phyloP scores from a whole-genome alignment of 257 asterid species.

The Gentiana dahurica region DNA sequence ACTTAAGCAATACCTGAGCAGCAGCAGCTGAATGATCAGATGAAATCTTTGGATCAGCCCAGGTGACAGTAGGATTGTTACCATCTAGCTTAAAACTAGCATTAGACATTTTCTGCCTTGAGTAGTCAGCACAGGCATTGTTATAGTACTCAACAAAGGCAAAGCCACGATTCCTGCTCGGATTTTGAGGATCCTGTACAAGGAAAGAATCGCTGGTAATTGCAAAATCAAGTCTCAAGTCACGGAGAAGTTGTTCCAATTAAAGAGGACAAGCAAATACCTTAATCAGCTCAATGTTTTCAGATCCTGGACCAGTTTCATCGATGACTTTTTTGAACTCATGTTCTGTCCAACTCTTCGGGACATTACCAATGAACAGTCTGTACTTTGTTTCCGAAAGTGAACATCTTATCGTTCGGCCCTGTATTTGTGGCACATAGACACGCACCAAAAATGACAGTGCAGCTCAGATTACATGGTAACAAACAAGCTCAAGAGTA shows the following conservation, averaged over 20 bases:
- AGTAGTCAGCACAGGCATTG: conserved; percentile 94
- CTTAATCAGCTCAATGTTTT: conserved; percentile 85
- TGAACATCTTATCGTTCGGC: conserved; percentile 76
- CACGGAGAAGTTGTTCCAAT: conserved; percentile 2
- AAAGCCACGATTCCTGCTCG: conserved; percentile 84
- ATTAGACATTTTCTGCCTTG: conserved; percentile 62
- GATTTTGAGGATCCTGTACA: conserved; percentile 81
- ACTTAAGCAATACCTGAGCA: conserved; percentile 51
- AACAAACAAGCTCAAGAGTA: conserved; percentile 8
- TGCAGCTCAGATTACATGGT: neutral
- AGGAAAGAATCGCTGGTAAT: conserved; percentile 4
- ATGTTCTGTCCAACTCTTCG: conserved; percentile 74
- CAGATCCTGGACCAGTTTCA: conserved; percentile 86
- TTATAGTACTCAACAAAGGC: conserved; percentile 92
- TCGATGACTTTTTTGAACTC: conserved; percentile 64
- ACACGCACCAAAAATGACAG: conserved; percentile 4
- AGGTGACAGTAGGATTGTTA: conserved; percentile 74
- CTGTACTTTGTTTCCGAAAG: conserved; percentile 81
- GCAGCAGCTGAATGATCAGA: conserved; percentile 76
- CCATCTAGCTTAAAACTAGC: conserved; percentile 71
- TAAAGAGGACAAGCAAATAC: conserved; percentile 20
- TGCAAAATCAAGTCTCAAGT: neutral
- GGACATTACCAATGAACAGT: conserved; percentile 84
- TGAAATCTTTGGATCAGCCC: conserved; percentile 92
- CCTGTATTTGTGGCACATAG: conserved; percentile 46